Evolutionary conservation across 306 rosid species (phyloP), one percentile per base, ranked within the genome.

Genomic region (Ammopiptanthus mongolicus): DNA sequence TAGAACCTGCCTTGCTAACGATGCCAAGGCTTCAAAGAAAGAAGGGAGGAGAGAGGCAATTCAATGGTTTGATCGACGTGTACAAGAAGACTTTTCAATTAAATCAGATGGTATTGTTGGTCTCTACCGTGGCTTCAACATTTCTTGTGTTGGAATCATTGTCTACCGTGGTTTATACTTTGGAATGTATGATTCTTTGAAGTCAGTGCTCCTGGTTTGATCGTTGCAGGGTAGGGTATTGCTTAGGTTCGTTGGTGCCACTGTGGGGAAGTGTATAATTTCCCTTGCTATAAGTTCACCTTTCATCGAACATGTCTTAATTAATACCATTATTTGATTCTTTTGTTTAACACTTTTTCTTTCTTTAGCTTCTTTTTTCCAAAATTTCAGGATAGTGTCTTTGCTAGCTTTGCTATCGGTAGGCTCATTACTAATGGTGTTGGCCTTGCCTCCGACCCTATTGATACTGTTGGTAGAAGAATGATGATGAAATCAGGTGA

Each of bases 401-500:
- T 91, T 4, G 97, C 95, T 60, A 91, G 97, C 81, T 91, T 91
- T 84, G 95, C 83, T 56, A 87, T 91, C 28, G 97, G 97, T 57
- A 89, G 97, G 97, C 25, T 83, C 0, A 89, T 89, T 80, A 89
- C 97, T 55, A 89, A 77, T 15, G 91, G 91, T 70, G 91, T 95
- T 7, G 86, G 88, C 53, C 73, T 89, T 61, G 86, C 95, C 8
- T 86, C 97, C 2, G 89, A 91, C 69, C 97, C 97, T 0, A 72
- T 91, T 1, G 97, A 91, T 81, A 91, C 97, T 0, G 93, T 91
- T 34, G 88, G 97, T 5, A 85, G 97, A 89, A 86, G 97, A 84
- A 91, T 91, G 97, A 91, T 91, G 97, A 91, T 91, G 97, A 91
- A 94, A 5, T 91, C 97, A 0, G 97, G 97, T 51, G 95, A 91